phyloP scores from a whole-genome alignment of 331 rosid species.

The Phaseolus coccineus region DNA sequence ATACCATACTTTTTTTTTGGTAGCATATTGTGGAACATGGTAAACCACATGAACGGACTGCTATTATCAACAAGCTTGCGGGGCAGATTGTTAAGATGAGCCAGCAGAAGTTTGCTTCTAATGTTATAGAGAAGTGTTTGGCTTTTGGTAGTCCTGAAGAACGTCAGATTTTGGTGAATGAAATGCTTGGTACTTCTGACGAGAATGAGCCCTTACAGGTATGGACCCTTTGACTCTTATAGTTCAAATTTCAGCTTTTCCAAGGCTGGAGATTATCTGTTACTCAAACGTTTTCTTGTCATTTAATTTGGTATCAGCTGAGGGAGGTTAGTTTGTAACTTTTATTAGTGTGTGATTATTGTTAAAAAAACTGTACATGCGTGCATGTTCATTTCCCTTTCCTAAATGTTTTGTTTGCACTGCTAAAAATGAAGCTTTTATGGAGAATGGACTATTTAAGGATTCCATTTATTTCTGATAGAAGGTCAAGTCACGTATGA shows the following conservation, averaged over 20 bases:
- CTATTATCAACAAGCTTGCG: slow-evolving; percentile 84
- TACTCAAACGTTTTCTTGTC: slow-evolving; percentile 1
- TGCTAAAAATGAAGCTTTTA: not conserved
- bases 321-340: slow-evolving; percentile 14
- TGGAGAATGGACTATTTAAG: not conserved
- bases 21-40: slow-evolving; percentile 92
- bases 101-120: slow-evolving; percentile 98
- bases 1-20: slow-evolving; percentile 44
- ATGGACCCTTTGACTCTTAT: slow-evolving; percentile 35
- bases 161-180: slow-evolving; percentile 86
- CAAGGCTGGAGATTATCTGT: not conserved
- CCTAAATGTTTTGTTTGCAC: not conserved
- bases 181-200: slow-evolving; percentile 93
- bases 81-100: slow-evolving; percentile 99
- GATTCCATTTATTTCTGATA: slow-evolving; percentile 1
- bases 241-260: slow-evolving; percentile 13
- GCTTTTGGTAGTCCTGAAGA: slow-evolving; percentile 83
- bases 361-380: slow-evolving; percentile 11
- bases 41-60: slow-evolving; percentile 75
- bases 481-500: slow-evolving; percentile 17
- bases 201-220: slow-evolving; percentile 99
- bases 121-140: slow-evolving; percentile 95
- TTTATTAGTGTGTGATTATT: slow-evolving; percentile 9
- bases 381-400: slow-evolving; percentile 5
- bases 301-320: slow-evolving; percentile 21